A percentile compares a stretch with the other conserved stretches of the same genome.
Evolutionary conservation across 2,329 filamentous ascomycete species (phyloP).

Genomic region (Aspergillus fischeri): DNA sequence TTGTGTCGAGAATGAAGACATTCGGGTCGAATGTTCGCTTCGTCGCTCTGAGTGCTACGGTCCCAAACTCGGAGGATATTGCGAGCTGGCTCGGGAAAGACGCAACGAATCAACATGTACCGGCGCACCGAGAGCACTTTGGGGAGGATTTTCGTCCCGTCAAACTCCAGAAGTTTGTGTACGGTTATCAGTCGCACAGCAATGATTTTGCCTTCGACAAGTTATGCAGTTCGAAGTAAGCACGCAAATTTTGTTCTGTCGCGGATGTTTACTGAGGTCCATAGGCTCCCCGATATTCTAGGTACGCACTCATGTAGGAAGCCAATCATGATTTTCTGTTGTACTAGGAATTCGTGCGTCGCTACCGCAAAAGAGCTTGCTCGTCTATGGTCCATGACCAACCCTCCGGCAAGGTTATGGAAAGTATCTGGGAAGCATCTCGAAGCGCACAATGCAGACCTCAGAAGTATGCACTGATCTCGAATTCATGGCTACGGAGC

Average conservation of each 20-base stretch:
- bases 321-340: slow-evolving; percentile 80
- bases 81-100: slow-evolving; percentile 73
- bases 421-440: slow-evolving; percentile 51
- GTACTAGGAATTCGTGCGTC: slow-evolving; percentile 67
- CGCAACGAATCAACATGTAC: slow-evolving; percentile 54
- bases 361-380: slow-evolving; percentile 65
- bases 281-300: slow-evolving; percentile 63
- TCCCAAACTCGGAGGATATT: slow-evolving; percentile 78
- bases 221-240: slow-evolving; percentile 57
- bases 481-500: background rate
- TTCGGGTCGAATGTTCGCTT: slow-evolving; percentile 72
- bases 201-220: slow-evolving; percentile 80
- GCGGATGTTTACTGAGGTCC: background rate
- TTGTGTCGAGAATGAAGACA: slow-evolving; percentile 84
- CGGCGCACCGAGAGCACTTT: slow-evolving; percentile 66
- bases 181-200: slow-evolving; percentile 59
- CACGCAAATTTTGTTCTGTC: background rate
- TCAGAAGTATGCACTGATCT: slow-evolving; percentile 49
- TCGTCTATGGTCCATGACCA: slow-evolving; percentile 58
- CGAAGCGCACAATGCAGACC: slow-evolving; percentile 54
- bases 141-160: slow-evolving; percentile 79
- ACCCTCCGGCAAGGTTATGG: slow-evolving; percentile 58
- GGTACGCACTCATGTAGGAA: slow-evolving; percentile 64
- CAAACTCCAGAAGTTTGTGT: slow-evolving; percentile 69
- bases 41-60: slow-evolving; percentile 75